Percentiles rank a stretch among this genome's conserved stretches.
Conservation (phyloP, 805 yeast genomes). For the Monosporozyma siamensis region DNA sequence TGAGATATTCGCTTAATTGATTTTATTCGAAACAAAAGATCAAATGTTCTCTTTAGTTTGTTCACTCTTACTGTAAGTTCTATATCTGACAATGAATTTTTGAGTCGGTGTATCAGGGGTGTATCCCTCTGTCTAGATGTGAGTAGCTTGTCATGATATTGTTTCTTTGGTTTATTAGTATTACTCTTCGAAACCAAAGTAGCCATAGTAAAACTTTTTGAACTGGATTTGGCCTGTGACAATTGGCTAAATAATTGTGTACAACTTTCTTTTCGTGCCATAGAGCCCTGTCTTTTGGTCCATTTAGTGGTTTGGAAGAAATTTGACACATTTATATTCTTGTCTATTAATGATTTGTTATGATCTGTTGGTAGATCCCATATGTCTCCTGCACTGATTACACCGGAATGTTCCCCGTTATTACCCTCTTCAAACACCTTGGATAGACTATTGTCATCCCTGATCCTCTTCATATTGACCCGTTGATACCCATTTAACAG, state of each 20-base stretch:
- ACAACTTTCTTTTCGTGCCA: neutral
- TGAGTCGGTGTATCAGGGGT: neutral
- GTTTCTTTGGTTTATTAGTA: too few species aligned
- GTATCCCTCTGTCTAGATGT: too few species aligned
- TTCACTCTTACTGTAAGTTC: neutral
- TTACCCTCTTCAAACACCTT: neutral
- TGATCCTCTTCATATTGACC: too few species aligned
- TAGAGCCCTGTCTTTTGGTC: neutral
- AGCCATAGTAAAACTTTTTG: neutral
- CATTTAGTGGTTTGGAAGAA: neutral
- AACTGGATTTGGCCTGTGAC: neutral
- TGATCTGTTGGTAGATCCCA: neutral
- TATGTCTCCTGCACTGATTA: neutral
- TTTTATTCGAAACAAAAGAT: conserved; percentile 1
- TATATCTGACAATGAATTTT: neutral
- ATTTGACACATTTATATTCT: neutral
- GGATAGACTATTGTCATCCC: too few species aligned
- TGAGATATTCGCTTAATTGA: neutral
- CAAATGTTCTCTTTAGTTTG: neutral
- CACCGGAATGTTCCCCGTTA: too few species aligned
- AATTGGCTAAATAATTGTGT: neutral
- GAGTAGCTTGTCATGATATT: too few species aligned
- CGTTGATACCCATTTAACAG: too few species aligned
- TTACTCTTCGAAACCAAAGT: neutral
- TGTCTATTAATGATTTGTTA: neutral